These are phyloP conservation scores for Lipomyces kockii DNA, from an alignment of 805 yeast genomes.

Conservation along the genomic window DNA sequence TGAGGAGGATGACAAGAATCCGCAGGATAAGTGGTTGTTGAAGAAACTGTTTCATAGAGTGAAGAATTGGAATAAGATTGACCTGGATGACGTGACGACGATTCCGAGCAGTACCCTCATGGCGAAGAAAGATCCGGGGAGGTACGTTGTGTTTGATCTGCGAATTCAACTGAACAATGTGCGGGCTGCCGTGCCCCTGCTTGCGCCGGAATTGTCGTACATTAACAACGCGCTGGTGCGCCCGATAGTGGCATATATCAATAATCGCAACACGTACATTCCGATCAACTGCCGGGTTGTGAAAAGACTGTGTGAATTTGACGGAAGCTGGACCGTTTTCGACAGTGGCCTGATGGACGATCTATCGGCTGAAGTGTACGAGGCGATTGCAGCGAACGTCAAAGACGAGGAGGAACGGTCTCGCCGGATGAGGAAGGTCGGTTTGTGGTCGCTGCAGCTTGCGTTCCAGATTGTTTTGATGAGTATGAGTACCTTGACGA, in stretches of 20 bases:
- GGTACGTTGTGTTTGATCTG: slow-evolving; percentile 70
- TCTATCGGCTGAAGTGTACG: slow-evolving; percentile 84
- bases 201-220: slow-evolving; percentile 85
- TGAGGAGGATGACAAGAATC: slow-evolving; percentile 28
- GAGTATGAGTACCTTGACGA: slow-evolving; percentile 35
- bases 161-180: slow-evolving; percentile 82
- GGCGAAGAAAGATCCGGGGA: slow-evolving; percentile 18
- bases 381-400: slow-evolving; percentile 85
- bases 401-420: slow-evolving; percentile 81
- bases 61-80: slow-evolving; percentile 2
- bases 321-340: slow-evolving; percentile 95
- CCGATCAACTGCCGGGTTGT: slow-evolving; percentile 83
- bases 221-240: slow-evolving; percentile 88
- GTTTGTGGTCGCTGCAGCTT: slow-evolving; percentile 90
- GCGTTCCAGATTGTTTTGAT: slow-evolving; percentile 79
- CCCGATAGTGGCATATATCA: slow-evolving; percentile 95
- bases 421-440: slow-evolving; percentile 76
- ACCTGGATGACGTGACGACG: slow-evolving; percentile 13
- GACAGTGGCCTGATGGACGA: slow-evolving; percentile 92
- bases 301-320: slow-evolving; percentile 79
- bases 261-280: slow-evolving; percentile 84
- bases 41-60: neutral
- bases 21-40: slow-evolving; percentile 1
- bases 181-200: slow-evolving; percentile 85
- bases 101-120: neutral